These are phyloP conservation scores for Hortiboletus campestris DNA, from an alignment of 768 basidiomycete genomes.

Conservation along the genomic window DNA sequence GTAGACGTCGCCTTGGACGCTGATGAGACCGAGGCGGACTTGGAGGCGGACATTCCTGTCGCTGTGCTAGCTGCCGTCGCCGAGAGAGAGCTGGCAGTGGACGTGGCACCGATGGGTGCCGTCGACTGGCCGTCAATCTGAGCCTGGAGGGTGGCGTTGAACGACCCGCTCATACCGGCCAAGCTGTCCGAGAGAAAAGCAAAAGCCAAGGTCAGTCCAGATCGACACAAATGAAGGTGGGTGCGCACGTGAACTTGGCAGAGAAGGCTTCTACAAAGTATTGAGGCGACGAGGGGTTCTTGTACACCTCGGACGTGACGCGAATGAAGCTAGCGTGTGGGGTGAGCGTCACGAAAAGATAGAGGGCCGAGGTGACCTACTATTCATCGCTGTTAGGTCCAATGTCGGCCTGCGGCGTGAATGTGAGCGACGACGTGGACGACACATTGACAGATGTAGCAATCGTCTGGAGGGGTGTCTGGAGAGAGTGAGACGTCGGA, in stretches of 20 bases:
- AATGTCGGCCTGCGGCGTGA: slow-evolving; percentile 49
- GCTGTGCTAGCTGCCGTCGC: slow-evolving; percentile 15
- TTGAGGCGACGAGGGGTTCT: slow-evolving; percentile 41
- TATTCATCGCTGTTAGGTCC: slow-evolving; percentile 58
- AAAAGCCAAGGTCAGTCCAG: background rate
- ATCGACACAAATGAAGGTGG: background rate
- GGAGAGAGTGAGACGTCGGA: background rate
- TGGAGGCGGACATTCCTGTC: background rate
- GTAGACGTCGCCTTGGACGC: background rate
- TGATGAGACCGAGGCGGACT: background rate
- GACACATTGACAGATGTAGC: slow-evolving; percentile 50
- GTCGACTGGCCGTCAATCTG: slow-evolving; percentile 63
- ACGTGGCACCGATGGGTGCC: slow-evolving; percentile 49
- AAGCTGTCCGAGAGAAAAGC: slow-evolving; percentile 41
- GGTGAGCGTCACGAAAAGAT: background rate
- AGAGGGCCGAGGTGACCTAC: slow-evolving; percentile 35
- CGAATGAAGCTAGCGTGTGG: slow-evolving; percentile 65
- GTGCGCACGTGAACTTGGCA: slow-evolving; percentile 69
- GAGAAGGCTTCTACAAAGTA: slow-evolving; percentile 74
- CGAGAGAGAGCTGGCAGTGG: slow-evolving; percentile 17
- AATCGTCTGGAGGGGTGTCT: slow-evolving; percentile 61
- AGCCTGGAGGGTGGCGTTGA: slow-evolving; percentile 51
- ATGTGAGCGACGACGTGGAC: slow-evolving; percentile 41
- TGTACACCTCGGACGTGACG: slow-evolving; percentile 56
- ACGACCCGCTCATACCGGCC: slow-evolving; percentile 67